Evolutionary conservation across 2,329 filamentous ascomycete genomes (phyloP).

Genomic region (Calonectria crousiana): DNA sequence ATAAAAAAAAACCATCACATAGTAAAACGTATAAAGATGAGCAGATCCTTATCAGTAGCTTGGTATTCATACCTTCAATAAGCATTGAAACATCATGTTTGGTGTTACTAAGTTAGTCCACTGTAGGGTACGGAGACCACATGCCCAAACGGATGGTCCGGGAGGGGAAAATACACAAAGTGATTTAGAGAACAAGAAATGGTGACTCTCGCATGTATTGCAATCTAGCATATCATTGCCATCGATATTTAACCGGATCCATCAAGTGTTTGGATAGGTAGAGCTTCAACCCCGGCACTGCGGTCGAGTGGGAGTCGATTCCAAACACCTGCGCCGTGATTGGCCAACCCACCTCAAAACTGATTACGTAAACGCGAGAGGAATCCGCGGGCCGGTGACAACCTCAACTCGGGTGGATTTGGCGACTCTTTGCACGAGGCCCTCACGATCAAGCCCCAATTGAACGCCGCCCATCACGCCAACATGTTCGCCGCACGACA

Average conservation of each 20-base stretch:
- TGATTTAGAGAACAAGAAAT: background rate
- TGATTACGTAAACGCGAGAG: slow-evolving; percentile 46
- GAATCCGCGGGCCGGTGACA: slow-evolving; percentile 42
- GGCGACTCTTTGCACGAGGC: slow-evolving; percentile 39
- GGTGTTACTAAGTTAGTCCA: background rate
- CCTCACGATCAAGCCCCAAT: slow-evolving; percentile 48
- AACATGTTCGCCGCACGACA: slow-evolving; percentile 60
- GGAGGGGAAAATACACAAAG: background rate
- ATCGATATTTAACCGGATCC: background rate
- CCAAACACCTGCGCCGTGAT: slow-evolving; percentile 36
- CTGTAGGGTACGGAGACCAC: background rate
- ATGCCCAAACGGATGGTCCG: background rate
- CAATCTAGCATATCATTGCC: background rate
- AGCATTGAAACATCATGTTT: background rate
- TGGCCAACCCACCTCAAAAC: slow-evolving; percentile 29
- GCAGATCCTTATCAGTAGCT: background rate
- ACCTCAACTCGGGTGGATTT: slow-evolving; percentile 43
- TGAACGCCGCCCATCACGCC: slow-evolving; percentile 47
- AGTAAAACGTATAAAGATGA: background rate
- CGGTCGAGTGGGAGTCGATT: slow-evolving; percentile 28
- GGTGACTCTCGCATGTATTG: background rate
- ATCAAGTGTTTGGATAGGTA: background rate
- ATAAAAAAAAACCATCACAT: background rate
- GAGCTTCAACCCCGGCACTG: background rate
- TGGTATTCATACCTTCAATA: too few species aligned